A percentile compares a stretch with the other conserved stretches of the same genome.
These are phyloP conservation scores for Suhomyces sp. DNA, from an alignment of 805 yeast genomes.

Conservation along the genomic window DNA sequence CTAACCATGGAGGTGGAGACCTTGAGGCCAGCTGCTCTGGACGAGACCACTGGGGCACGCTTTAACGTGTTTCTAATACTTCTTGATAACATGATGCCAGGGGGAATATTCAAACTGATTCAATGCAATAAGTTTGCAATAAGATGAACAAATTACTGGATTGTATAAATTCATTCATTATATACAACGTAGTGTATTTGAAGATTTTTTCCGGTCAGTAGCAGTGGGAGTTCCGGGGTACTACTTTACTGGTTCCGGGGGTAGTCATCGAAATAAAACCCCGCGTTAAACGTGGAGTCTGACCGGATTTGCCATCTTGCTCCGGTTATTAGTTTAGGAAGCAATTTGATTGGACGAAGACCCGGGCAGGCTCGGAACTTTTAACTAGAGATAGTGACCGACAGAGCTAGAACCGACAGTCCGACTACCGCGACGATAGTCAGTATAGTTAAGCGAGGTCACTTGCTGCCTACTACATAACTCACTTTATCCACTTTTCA, in stretches of 20 bases:
- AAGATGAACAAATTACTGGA: constrained; percentile 1
- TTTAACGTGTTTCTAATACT: constrained; percentile 28
- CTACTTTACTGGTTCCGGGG: neutral
- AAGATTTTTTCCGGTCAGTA: constrained; percentile 5
- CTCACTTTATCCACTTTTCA: too few species aligned
- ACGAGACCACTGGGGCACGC: constrained; percentile 23
- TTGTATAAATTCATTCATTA: constrained; percentile 1
- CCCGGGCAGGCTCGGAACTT: constrained; percentile 6
- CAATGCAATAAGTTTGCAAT: constrained; percentile 1
- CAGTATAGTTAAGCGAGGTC: too few species aligned
- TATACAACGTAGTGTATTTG: neutral
- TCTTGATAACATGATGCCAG: constrained; percentile 32
- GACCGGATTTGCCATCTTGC: constrained; percentile 2
- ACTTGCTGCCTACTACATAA: too few species aligned
- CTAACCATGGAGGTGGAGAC: constrained; percentile 18
- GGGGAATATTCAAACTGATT: neutral
- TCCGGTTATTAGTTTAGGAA: constrained; percentile 4
- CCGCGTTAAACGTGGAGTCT: constrained; percentile 1
- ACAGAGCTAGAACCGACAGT: too few species aligned
- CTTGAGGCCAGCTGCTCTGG: constrained; percentile 12
- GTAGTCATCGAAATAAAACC: neutral
- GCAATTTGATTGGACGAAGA: constrained; percentile 3
- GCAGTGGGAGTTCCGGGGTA: neutral
- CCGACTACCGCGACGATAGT: too few species aligned
- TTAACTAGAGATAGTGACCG: too few species aligned